These are phyloP conservation scores for Venturia pyrina DNA, from an alignment of 2,329 filamentous ascomycete species.

Conservation along the genomic window DNA sequence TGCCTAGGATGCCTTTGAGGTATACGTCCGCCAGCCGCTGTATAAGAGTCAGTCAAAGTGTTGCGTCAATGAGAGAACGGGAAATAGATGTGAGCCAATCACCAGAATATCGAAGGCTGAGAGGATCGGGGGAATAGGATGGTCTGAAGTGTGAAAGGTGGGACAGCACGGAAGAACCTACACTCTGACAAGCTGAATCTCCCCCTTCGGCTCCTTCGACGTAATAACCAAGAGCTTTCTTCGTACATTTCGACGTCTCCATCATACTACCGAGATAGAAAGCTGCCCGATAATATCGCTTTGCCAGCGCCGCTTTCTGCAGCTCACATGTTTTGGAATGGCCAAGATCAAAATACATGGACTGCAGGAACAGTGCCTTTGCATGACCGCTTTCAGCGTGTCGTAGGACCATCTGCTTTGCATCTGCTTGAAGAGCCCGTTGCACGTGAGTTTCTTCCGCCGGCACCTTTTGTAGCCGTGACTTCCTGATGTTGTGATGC, in stretches of 20 bases:
- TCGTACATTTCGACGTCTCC: neutral
- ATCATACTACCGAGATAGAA: neutral
- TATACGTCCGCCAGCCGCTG: too few species aligned
- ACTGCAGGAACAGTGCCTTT: constrained; percentile 4
- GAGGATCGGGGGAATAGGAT: neutral
- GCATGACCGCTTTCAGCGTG: neutral
- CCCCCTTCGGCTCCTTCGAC: neutral
- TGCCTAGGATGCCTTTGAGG: too few species aligned
- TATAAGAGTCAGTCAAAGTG: too few species aligned
- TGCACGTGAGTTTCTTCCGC: neutral
- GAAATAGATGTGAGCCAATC: too few species aligned
- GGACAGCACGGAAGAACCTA: neutral
- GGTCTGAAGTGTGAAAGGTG: neutral
- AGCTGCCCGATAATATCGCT: constrained; percentile 4
- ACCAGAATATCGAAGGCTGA: neutral
- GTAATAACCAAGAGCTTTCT: neutral
- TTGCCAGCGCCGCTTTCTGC: neutral
- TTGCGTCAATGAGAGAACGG: too few species aligned
- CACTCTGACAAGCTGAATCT: neutral
- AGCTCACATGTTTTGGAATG: neutral
- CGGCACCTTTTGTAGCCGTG: neutral
- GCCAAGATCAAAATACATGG: neutral
- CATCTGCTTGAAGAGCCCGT: neutral
- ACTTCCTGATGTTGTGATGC: neutral
- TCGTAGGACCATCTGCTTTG: neutral